Percentiles rank a stretch among this genome's conserved stretches.
These are phyloP conservation scores for Globisporangium emineosum DNA, from an alignment of 352 stramenopile genomes.

Conservation along the genomic window DNA sequence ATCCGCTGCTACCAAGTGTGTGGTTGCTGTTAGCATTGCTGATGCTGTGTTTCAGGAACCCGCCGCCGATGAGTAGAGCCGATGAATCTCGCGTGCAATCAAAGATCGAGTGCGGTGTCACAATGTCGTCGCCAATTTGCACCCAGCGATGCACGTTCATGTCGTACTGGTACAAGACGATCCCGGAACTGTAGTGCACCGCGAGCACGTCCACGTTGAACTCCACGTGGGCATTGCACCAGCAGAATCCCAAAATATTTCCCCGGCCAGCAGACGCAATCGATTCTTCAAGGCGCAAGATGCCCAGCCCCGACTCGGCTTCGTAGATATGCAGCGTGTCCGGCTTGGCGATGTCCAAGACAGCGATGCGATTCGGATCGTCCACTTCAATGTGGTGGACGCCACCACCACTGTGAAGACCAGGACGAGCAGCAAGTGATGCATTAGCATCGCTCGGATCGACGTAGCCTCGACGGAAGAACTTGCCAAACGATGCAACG, in stretches of 20 bases:
- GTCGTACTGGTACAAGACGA: slow-evolving; percentile 83
- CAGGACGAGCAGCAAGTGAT: not conserved
- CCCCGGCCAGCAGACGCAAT: slow-evolving; percentile 56
- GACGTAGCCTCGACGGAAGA: slow-evolving; percentile 37
- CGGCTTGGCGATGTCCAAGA: slow-evolving; percentile 46
- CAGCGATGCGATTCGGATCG: slow-evolving; percentile 77
- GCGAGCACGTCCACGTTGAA: slow-evolving; percentile 81
- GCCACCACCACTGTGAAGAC: slow-evolving; percentile 13
- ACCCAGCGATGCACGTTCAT: slow-evolving; percentile 51
- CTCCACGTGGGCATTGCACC: slow-evolving; percentile 78
- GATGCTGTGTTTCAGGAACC: slow-evolving; percentile 19
- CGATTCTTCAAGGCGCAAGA: slow-evolving; percentile 65
- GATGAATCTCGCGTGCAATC: slow-evolving; percentile 84
- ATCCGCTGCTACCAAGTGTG: slow-evolving; percentile 1
- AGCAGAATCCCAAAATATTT: slow-evolving; percentile 66
- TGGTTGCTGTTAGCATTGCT: slow-evolving; percentile 2
- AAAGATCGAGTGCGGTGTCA: slow-evolving; percentile 54
- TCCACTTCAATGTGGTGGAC: slow-evolving; percentile 82
- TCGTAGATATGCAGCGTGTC: slow-evolving; percentile 71
- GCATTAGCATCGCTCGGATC: not conserved
- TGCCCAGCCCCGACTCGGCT: slow-evolving; percentile 76
- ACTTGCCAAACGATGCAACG: slow-evolving; percentile 11
- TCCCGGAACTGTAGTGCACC: slow-evolving; percentile 61
- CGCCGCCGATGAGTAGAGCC: slow-evolving; percentile 67
- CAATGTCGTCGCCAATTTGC: slow-evolving; percentile 61